Base-by-base conservation (phyloP, 2,329 filamentous ascomycete genomes). In the Fusarium drepaniforme region DNA sequence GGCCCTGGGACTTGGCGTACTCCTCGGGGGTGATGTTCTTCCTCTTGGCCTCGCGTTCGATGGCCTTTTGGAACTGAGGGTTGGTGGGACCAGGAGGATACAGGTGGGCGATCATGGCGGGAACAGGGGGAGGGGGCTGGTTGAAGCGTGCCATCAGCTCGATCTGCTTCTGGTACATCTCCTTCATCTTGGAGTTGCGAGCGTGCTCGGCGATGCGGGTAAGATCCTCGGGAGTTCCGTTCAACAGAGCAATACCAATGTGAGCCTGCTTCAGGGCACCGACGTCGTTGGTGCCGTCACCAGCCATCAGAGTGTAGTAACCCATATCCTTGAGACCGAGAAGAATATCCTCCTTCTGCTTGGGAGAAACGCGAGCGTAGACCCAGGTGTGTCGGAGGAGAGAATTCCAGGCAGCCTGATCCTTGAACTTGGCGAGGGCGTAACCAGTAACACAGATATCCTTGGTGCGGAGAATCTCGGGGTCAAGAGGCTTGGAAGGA, bases 331-430 rank as follows among this genome's bases (percentile, higher is more conserved):
- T 98, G 72, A 98, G 90, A 42, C 97, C 97, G 25, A 98, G 90
- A n/a, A 99, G 89, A 80, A 99, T 98, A 65, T 98, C 96, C 84
- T 99, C 97, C 87, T 99, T 99, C 81, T 99, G 97, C 88, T 98
- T 98, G 11, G 97, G 97, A 2, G 97, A 99, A 12, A 99, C 97
- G 80, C 97, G 95, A 76, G 97, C 97, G 81, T 99, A 99, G 6
- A 99, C 97, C 97, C 97, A 99, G 16, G 96, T 92, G 84, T 98
- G 90, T 60, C 96, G 93, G 37, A 98, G 89, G 61, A 99, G 88
- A 66, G 94, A 90, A 64, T 90, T 88, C 85, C 96, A 93, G 59
- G 92, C 95, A 66, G 90, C 77, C 81, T 98, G 93, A 66, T 90
- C 94, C 84, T 93, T 94, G 88, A 97, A 97, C 82, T 97, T 97